Base-by-base conservation (phyloP, 1,139 yeast genomes). In the Debaryomyces nepalensis region DNA sequence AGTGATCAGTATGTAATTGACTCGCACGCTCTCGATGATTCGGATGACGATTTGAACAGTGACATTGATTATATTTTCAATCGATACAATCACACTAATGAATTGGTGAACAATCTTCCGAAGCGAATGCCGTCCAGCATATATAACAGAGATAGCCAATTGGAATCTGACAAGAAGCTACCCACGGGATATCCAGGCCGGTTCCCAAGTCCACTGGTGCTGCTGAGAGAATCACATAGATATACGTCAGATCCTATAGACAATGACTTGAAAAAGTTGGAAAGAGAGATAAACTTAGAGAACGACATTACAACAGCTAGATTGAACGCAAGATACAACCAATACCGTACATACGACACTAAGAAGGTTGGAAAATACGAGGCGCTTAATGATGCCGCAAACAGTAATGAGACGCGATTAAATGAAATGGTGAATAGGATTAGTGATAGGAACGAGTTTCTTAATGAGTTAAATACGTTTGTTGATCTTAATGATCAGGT, bases 1-100 rank as follows among this genome's bases (percentile, higher is more conserved):
- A 36, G 29, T 19, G 42, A 45, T 30, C 33, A 36, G 14, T 24
- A 27, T 22, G 29, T 47, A 19, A 40, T 41, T 15, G 49, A 45
- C 11, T 18, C 33, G 26, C 34, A 23, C 7, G 33, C n/a, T 14
- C 30, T 46, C 9, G 61, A 55, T 33, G 61, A 53, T 37, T 58
- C 64, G 2, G 67, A 61, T 43, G 64, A 59, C 19, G 68, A 62
- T n/a, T 45, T 58, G 39, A 41, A 41, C 22, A 32, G 35, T 18
- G 44, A 41, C 16, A 18, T 41, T 11, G 44, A 41, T 18, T 41
- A 36, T 21, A 32, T 41, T 15, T 37, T 41, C 37, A 39, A 32
- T 12, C 22, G 31, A 7, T 41, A 41, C 21, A 31, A 26, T 15
- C 40, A 31, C 4, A 41, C 44, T 1, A 26, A 31, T 15, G 44